These are phyloP conservation scores for Calonectria montana DNA, from an alignment of 2,329 filamentous ascomycete genomes.

Conservation along the genomic window DNA sequence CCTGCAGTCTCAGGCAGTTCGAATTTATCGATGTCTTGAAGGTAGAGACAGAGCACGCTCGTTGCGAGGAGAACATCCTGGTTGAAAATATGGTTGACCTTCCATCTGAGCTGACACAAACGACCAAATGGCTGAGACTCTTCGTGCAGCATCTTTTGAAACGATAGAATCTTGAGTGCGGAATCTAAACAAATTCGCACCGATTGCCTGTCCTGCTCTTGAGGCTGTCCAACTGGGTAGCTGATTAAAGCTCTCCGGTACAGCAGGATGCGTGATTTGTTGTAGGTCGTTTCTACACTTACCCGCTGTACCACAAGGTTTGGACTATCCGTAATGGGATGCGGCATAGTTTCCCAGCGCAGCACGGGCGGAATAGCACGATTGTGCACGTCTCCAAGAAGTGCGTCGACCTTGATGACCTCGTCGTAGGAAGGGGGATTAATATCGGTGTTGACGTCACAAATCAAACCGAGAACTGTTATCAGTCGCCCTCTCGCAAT, in stretches of 20 bases:
- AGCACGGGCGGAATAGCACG: constrained; percentile 20
- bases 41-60: constrained; percentile 28
- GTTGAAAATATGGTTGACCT: constrained; percentile 26
- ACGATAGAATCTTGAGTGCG: constrained; percentile 26
- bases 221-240: constrained; percentile 9
- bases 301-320: constrained; percentile 28
- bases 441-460: constrained; percentile 23
- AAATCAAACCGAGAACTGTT: constrained; percentile 23
- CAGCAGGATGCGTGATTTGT: constrained; percentile 24
- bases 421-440: constrained; percentile 22
- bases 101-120: constrained; percentile 25
- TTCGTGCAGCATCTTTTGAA: constrained; percentile 29
- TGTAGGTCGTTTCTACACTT: constrained; percentile 24
- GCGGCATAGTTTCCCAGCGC: constrained; percentile 18
- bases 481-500: constrained; percentile 23
- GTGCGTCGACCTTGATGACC: constrained; percentile 15
- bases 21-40: constrained; percentile 29
- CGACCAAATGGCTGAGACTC: constrained; percentile 30
- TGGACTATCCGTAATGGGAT: constrained; percentile 28
- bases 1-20: constrained; percentile 17
- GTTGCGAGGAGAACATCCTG: constrained; percentile 28
- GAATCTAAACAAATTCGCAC: constrained; percentile 25
- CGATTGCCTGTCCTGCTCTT: constrained; percentile 21
- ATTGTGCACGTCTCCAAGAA: constrained; percentile 25
- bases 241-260: constrained; percentile 25